Evolutionary conservation across 805 yeast genomes (phyloP), one percentile per base, ranked within the genome.

Genomic region (Blastobotrys mokoenaii): DNA sequence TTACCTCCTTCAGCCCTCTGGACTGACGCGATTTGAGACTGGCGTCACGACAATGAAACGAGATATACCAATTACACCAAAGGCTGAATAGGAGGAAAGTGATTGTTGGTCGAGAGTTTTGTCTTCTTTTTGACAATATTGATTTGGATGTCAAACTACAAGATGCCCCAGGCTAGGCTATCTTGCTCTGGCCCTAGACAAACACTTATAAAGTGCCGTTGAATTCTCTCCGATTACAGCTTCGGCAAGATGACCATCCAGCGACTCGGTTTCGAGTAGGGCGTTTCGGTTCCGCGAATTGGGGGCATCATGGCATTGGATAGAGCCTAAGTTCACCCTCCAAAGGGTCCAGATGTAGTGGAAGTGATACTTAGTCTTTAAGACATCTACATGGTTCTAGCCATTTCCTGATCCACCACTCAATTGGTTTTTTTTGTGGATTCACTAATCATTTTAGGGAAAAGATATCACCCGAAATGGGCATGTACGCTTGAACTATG

Each of bases 271-370:
- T 76, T 81, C 51, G 76, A 77, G 58, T 81, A 79, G 58, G 90
- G 94, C 2, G 69, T 90, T 52, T 84, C 86, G 59, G 76, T 88
- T 50, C 84, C 88, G 44, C 77, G 97, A 62, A 72, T 93, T 16
- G 96, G 89, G 60, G 97, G 97, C n/a, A 72, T 90, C 46, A 67
- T 84, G 20, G 79, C 76, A 61, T 73, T 90, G 51, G 70, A 75
- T 50, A 69, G n/a, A n/a, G n/a, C n/a, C n/a, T n/a, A n/a, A n/a
- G n/a, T n/a, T n/a, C n/a, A n/a, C n/a, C n/a, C n/a, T n/a, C n/a
- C n/a, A n/a, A n/a, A n/a, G n/a, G n/a, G n/a, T n/a, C n/a, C n/a
- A 69, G 27, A 72, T 89, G 43, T 94, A 90, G 65, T 70, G 61
- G 53, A 55, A 52, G 40, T 22, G 33, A 47, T 59, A 60, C 55